phyloP scores from a whole-genome alignment of 2,329 filamentous ascomycete genomes.

The Monascus ruber region DNA sequence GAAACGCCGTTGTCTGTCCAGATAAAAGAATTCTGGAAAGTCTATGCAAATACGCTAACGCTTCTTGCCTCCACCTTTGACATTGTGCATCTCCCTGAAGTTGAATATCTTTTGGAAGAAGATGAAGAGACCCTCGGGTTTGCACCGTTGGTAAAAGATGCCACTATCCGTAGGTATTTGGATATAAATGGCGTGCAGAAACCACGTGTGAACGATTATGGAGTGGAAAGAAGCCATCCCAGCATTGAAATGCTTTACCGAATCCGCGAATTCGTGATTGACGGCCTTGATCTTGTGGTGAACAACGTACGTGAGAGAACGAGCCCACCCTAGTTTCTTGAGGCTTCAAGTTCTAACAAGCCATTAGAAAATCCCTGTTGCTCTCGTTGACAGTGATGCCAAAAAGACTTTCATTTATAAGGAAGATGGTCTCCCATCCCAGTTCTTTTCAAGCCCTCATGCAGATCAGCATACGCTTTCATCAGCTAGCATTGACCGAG shows the following conservation, averaged over 20 bases:
- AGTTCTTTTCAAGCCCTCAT: conserved; percentile 37
- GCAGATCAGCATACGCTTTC: conserved; percentile 30
- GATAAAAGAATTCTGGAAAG: conserved; percentile 53
- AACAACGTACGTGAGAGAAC: conserved; percentile 25
- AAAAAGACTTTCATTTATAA: conserved; percentile 41
- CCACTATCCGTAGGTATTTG: conserved; percentile 43
- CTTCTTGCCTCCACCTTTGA: conserved; percentile 49
- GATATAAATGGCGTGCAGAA: conserved; percentile 36
- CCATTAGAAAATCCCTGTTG: conserved; percentile 36
- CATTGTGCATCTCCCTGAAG: conserved; percentile 42
- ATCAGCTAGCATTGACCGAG: conserved; percentile 29
- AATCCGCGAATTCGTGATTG: conserved; percentile 50
- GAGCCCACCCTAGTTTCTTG: conserved; percentile 5
- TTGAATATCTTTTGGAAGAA: conserved; percentile 56
- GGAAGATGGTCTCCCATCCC: conserved; percentile 41
- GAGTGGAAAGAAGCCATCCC: conserved; percentile 42
- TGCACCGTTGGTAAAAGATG: conserved; percentile 44
- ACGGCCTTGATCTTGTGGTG: conserved; percentile 48
- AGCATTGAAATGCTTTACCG: conserved; percentile 58
- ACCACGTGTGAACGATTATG: conserved; percentile 40
- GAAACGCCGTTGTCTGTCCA: conserved; percentile 46
- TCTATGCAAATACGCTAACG: conserved; percentile 52
- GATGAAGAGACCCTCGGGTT: conserved; percentile 58
- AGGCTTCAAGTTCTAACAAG: conserved; percentile 8
- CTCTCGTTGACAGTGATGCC: conserved; percentile 34